Evolutionary conservation across 2,329 filamentous ascomycete species (phyloP), one percentile per base, ranked within the genome.

Genomic region (Aschersonia sp.): DNA sequence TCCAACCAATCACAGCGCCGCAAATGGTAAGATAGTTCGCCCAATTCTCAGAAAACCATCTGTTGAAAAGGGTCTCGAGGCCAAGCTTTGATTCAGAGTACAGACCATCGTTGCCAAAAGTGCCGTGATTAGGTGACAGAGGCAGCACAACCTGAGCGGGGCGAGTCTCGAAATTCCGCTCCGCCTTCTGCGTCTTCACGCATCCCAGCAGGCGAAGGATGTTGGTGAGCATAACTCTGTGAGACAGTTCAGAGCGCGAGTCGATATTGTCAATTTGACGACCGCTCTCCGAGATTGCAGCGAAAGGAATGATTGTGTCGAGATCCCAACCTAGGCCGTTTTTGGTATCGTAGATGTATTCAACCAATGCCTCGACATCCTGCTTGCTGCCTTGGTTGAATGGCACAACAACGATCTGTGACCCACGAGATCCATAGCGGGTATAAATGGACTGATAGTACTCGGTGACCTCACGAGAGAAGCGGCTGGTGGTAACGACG

Each of bases 361-460:
- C 78, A 46, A 98, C 75, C 6, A 98, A 76, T 44, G 88, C 88
- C 65, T 97, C 87, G 37, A 96, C 86, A 63, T 98, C 92, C 65
- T 97, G 90, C 71, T 96, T 94, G 72, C 90, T 97, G 54, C 90
- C 92, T 66, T 96, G 89, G 68, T 98, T 98, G 79, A 98, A 98
- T 45, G 94, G 92, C 48, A 97, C 94, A 48, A 98, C 92, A 41
- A 98, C 87, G 48, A 98, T 83, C 69, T 97, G 89, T 49, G 92
- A 97, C 54, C 92, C 92, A 54, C 87, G 85, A 51, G 87, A 87
- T 59, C 92, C 92, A 59, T 85, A 95, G 51, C 89, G 85, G 53
- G 89, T 85, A 67, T 98, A 98, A 85, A 98, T 97, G 49, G 87
- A 82, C 68, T 98, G 92, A 70, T 98, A 98, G 72, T 97, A 98